These are phyloP conservation scores for Wickerhamomyces alni DNA, from an alignment of 805 yeast species.

Conservation along the genomic window DNA sequence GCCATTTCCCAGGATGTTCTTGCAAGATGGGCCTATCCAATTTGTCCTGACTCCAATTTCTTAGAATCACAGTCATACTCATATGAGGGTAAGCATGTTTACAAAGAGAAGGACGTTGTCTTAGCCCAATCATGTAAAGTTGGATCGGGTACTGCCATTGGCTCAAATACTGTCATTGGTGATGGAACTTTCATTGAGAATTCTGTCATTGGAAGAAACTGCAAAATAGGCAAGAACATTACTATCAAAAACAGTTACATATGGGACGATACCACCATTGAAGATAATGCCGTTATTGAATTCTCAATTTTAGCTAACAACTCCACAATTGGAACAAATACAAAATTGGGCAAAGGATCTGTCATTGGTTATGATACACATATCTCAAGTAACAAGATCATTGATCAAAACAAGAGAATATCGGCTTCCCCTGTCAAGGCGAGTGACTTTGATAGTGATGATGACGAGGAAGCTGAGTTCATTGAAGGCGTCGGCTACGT, in stretches of 20 bases:
- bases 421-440: conserved; percentile 40
- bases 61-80: conserved; percentile 65
- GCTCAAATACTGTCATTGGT: conserved; percentile 70
- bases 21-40: conserved; percentile 89
- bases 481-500: conserved; percentile 28
- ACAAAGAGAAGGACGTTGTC: conserved; percentile 83
- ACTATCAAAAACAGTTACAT: conserved; percentile 68
- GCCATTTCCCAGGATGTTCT: conserved; percentile 86
- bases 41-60: conserved; percentile 81
- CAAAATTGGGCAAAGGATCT: conserved; percentile 57
- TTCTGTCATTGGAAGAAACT: conserved; percentile 80
- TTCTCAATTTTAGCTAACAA: conserved; percentile 68
- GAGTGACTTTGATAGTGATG: conserved; percentile 21
- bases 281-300: conserved; percentile 51
- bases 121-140: conserved; percentile 90
- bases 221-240: conserved; percentile 78
- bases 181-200: conserved; percentile 60
- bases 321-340: conserved; percentile 48
- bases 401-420: conserved; percentile 48
- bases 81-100: conserved; percentile 80
- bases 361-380: conserved; percentile 74
- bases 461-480: conserved; percentile 13
- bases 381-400: conserved; percentile 46
- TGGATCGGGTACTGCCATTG: conserved; percentile 77
- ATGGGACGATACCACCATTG: conserved; percentile 79